Evolutionary conservation across 441 rosid genomes (phyloP).

Genomic region (Pelargonium myrrhifolium): DNA sequence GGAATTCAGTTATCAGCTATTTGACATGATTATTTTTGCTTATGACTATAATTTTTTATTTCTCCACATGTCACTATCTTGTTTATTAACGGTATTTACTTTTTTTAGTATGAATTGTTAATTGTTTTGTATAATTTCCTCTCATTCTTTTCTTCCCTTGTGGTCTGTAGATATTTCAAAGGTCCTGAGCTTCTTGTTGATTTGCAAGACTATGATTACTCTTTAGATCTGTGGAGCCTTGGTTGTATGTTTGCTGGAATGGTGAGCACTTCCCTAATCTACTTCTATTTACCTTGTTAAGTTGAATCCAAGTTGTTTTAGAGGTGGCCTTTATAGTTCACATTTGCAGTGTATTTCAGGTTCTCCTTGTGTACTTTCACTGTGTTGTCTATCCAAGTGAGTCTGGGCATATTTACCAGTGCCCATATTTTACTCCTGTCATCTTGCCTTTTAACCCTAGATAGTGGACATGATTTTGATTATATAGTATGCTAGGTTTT

Average conservation of each 20-base stretch:
- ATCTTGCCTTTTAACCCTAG: background rate
- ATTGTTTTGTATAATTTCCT: no score
- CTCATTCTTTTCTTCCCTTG: background rate
- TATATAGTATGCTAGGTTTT: background rate
- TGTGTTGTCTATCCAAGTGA: background rate
- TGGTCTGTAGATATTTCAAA: constrained; percentile 62
- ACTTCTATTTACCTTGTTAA: no score
- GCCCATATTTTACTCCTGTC: background rate
- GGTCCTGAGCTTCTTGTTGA: constrained; percentile 97
- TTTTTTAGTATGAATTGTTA: no score
- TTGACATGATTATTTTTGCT: no score
- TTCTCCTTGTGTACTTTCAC: background rate
- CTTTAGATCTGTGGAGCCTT: constrained; percentile 93
- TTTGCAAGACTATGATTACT: constrained; percentile 92
- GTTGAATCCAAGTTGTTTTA: background rate
- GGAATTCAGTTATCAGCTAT: no score
- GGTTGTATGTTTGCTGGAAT: constrained; percentile 99
- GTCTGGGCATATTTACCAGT: background rate
- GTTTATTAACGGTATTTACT: no score
- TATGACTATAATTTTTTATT: no score
- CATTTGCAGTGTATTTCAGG: background rate
- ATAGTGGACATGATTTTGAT: background rate
- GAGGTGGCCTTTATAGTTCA: background rate
- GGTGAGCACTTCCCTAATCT: constrained; percentile 36
- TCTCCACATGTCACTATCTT: no score